A percentile compares a stretch with the other conserved stretches of the same genome.
Conservation (phyloP, 192 early-diverging fungal species). For the Umbelopsis isabellina region DNA sequence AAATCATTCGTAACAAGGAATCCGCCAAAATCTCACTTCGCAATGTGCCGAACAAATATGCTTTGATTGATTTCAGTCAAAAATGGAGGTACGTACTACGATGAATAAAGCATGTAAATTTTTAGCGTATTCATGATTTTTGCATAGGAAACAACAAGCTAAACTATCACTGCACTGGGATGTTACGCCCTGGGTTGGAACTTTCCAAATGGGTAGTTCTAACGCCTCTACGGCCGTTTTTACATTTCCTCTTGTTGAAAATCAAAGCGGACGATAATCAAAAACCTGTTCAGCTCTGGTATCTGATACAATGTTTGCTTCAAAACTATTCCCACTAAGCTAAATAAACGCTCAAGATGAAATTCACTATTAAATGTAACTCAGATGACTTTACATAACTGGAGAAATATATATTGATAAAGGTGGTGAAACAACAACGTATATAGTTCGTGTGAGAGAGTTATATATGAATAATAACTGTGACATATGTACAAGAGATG, state of each 20-base stretch:
- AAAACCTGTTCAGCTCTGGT: background rate
- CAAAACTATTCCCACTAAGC: background rate
- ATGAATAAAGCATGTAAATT: background rate
- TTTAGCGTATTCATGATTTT: background rate
- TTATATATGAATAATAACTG: background rate
- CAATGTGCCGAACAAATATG: slow-evolving; percentile 69
- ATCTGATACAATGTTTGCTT: background rate
- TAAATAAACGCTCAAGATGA: no score
- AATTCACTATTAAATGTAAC: no score
- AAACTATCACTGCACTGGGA: slow-evolving; percentile 83
- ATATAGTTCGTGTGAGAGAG: no score
- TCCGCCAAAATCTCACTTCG: slow-evolving; percentile 61
- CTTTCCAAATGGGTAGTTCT: slow-evolving; percentile 54
- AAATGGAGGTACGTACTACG: slow-evolving; percentile 61
- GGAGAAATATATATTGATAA: no score
- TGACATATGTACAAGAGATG: slow-evolving; percentile 14
- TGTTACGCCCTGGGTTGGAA: slow-evolving; percentile 77
- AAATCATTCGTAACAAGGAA: slow-evolving; percentile 71
- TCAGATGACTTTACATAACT: no score
- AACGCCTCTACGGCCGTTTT: slow-evolving; percentile 34
- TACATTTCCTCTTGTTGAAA: slow-evolving; percentile 32
- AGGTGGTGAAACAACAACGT: no score
- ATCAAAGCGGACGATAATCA: background rate
- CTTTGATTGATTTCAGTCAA: slow-evolving; percentile 66
- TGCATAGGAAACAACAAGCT: slow-evolving; percentile 52